Evolutionary conservation across 2,329 filamentous ascomycete species (phyloP).

Genomic region (Colletotrichum abscissum): DNA sequence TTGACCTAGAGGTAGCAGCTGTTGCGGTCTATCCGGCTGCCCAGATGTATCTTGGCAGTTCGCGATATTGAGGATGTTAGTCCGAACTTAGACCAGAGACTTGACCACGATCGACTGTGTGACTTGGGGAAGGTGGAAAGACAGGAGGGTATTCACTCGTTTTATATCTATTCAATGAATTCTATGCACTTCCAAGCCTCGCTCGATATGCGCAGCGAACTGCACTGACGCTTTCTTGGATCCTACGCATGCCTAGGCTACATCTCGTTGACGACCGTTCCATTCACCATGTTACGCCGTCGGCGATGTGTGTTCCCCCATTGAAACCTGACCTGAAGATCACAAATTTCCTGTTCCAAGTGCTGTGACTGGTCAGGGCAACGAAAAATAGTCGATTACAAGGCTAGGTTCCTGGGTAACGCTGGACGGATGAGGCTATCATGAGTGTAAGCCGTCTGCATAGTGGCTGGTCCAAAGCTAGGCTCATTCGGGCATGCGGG

Average conservation of each 20-base stretch:
- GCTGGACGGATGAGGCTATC: constrained; percentile 25
- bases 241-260: not conserved
- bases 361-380: not conserved
- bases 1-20: not conserved
- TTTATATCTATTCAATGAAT: not conserved
- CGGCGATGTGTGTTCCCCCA: not conserved
- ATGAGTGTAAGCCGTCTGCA: constrained; percentile 22
- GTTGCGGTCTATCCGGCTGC: not conserved
- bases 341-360: accelerated
- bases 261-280: not conserved
- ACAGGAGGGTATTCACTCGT: not conserved
- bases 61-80: not conserved
- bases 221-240: not conserved
- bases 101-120: not conserved
- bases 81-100: not conserved
- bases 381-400: not conserved
- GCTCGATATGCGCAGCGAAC: not conserved
- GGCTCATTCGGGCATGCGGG: not conserved
- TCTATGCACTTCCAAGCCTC: not conserved
- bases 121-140: not conserved
- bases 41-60: not conserved
- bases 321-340: not conserved
- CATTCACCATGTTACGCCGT: not conserved
- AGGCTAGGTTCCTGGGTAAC: too few relatives aligned
- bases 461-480: not conserved